These are phyloP conservation scores for Ogataea methanolica DNA, from an alignment of 805 yeast genomes.

Conservation along the genomic window DNA sequence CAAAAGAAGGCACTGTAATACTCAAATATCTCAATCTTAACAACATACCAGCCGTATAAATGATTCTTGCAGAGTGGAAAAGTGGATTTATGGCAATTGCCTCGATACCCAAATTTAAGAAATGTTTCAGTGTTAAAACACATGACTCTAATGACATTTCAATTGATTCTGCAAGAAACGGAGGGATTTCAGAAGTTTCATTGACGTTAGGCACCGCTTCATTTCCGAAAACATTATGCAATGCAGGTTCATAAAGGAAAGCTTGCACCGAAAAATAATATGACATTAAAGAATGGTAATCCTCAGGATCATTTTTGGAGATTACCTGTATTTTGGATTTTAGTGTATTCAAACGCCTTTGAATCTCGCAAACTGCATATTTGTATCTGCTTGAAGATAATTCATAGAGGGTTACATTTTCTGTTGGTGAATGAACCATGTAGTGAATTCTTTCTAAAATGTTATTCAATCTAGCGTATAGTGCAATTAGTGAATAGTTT, in stretches of 20 bases:
- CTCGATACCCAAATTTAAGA: constrained; percentile 38
- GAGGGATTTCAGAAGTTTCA: constrained; percentile 12
- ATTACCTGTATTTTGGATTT: constrained; percentile 32
- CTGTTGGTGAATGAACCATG: constrained; percentile 40
- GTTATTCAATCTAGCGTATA: constrained; percentile 55
- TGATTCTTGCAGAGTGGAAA: constrained; percentile 49
- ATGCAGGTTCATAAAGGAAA: constrained; percentile 53
- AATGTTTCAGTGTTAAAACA: constrained; percentile 45
- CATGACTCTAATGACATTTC: constrained; percentile 52
- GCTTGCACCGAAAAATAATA: constrained; percentile 63
- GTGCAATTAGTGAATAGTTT: constrained; percentile 42
- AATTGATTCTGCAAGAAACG: constrained; percentile 37
- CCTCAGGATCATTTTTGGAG: constrained; percentile 28
- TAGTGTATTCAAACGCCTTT: constrained; percentile 38
- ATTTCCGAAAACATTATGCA: constrained; percentile 15
- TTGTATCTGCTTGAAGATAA: constrained; percentile 27
- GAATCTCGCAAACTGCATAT: constrained; percentile 45
- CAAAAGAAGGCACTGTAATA: constrained; percentile 45
- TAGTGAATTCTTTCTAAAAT: constrained; percentile 58
- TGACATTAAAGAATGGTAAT: constrained; percentile 36
- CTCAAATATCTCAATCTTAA: constrained; percentile 51
- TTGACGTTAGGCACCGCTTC: constrained; percentile 3
- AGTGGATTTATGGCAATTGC: constrained; percentile 55
- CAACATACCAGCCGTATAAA: constrained; percentile 64
- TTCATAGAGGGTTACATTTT: constrained; percentile 28